These are phyloP conservation scores for Spathaspora passalidarum DNA, from an alignment of 805 yeast species.

Conservation along the genomic window DNA sequence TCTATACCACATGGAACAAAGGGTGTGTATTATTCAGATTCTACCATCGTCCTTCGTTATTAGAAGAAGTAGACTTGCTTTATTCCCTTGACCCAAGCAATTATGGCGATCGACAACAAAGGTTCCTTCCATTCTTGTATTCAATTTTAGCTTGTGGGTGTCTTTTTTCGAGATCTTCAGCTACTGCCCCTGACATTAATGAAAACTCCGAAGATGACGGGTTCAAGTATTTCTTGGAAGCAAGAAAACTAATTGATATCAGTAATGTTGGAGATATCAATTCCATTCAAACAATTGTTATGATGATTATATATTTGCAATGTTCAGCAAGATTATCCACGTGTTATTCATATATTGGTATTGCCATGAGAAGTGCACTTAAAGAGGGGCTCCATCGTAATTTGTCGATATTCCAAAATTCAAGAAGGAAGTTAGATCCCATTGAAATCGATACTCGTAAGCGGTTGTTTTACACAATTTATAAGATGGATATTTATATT, in stretches of 20 bases:
- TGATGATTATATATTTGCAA: slow-evolving; percentile 81
- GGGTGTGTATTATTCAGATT: slow-evolving; percentile 85
- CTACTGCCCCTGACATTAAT: slow-evolving; percentile 17
- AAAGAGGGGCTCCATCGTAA: slow-evolving; percentile 82
- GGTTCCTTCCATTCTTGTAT: slow-evolving; percentile 76
- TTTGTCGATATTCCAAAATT: slow-evolving; percentile 43
- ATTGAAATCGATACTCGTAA: slow-evolving; percentile 81
- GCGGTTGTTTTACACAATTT: slow-evolving; percentile 83
- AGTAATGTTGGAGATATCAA: slow-evolving; percentile 80
- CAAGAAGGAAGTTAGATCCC: slow-evolving; percentile 59
- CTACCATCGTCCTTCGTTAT: slow-evolving; percentile 79
- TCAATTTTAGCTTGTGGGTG: slow-evolving; percentile 90
- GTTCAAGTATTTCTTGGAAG: slow-evolving; percentile 74
- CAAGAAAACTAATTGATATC: slow-evolving; percentile 74
- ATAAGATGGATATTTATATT: slow-evolving; percentile 87
- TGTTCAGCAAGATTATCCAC: slow-evolving; percentile 85
- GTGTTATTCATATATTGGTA: slow-evolving; percentile 86
- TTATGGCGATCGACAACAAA: slow-evolving; percentile 69
- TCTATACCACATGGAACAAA: slow-evolving; percentile 76
- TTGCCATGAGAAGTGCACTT: slow-evolving; percentile 77
- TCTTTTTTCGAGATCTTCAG: slow-evolving; percentile 53
- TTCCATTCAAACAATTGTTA: slow-evolving; percentile 81
- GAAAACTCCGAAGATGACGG: slow-evolving; percentile 69
- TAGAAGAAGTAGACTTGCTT: slow-evolving; percentile 68
- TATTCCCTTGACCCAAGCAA: slow-evolving; percentile 73